Conservation (phyloP, 129 eudicot genomes). For the Artemisia annua region DNA sequence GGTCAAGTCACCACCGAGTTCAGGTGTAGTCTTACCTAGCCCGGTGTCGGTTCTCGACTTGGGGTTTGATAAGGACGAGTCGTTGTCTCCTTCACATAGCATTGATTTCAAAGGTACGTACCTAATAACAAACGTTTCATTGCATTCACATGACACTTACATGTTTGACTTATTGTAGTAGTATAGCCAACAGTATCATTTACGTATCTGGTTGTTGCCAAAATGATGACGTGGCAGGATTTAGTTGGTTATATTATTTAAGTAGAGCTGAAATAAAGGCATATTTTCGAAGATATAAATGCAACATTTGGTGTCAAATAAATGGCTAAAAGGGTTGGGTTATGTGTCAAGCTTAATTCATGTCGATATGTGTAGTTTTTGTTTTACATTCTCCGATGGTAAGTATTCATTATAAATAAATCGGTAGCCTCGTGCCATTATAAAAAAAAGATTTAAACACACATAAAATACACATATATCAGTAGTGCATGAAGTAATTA, state of each 20-base stretch:
- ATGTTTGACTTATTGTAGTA: constrained; percentile 21
- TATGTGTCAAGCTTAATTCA: neutral
- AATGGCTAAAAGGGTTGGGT: neutral
- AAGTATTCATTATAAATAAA: no score
- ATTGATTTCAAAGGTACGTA: constrained; percentile 77
- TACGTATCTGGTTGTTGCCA: constrained; percentile 12
- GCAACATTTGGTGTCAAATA: neutral
- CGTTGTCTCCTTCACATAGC: constrained; percentile 70
- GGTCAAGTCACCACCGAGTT: constrained; percentile 42
- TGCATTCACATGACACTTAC: constrained; percentile 38
- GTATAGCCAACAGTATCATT: neutral
- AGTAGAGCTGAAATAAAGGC: constrained; percentile 2
- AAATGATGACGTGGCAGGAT: constrained; percentile 10
- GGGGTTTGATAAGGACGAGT: constrained; percentile 75
- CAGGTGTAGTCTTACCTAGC: constrained; percentile 49
- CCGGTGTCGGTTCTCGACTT: constrained; percentile 98
- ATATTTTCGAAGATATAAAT: neutral
- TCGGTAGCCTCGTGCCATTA: no score
- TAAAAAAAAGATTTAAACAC: no score
- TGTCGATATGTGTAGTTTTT: no score
- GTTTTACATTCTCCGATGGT: no score
- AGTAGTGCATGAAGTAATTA: no score
- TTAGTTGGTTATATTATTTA: constrained; percentile 9
- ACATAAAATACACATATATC: no score
- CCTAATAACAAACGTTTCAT: constrained; percentile 20